Percentiles rank a stretch among this genome's conserved stretches.
Evolutionary conservation across 345 rosid genomes (phyloP).

Genomic region (Rhodomyrtus tomentosa): DNA sequence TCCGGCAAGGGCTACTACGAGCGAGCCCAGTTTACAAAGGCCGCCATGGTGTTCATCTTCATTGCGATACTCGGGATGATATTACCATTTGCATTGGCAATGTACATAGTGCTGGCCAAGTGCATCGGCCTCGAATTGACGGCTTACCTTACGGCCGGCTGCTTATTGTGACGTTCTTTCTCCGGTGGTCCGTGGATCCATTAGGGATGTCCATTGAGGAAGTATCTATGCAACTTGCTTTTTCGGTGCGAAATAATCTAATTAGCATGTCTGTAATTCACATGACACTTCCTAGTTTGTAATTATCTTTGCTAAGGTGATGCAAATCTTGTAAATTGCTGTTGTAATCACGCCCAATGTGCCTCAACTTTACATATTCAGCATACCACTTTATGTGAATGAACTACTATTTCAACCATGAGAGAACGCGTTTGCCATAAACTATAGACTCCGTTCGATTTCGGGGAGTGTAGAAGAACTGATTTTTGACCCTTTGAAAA

Average conservation of each 20-base stretch:
- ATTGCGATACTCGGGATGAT: not conserved
- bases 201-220: not conserved
- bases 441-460: not conserved
- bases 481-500: not conserved
- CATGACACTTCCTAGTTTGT: not conserved
- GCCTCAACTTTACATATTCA: not conserved
- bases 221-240: not conserved
- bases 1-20: slow-evolving; percentile 7
- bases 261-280: not conserved
- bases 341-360: not conserved
- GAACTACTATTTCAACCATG: not conserved
- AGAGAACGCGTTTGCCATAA: not conserved
- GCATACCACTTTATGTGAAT: not conserved
- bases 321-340: not conserved
- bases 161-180: not conserved
- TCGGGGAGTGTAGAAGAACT: not conserved
- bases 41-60: not conserved
- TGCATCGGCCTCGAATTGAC: not conserved
- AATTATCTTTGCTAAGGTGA: not conserved
- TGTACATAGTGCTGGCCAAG: slow-evolving; percentile 2
- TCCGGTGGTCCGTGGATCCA: slow-evolving; percentile 3
- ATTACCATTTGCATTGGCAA: slow-evolving; percentile 2
- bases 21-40: slow-evolving; percentile 2
- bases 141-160: not conserved
- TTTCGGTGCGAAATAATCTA: not conserved